Evolutionary conservation across 208 protist species (phyloP), one percentile per base, ranked within the genome.

Genomic region (Endotrypanum monterogeii): DNA sequence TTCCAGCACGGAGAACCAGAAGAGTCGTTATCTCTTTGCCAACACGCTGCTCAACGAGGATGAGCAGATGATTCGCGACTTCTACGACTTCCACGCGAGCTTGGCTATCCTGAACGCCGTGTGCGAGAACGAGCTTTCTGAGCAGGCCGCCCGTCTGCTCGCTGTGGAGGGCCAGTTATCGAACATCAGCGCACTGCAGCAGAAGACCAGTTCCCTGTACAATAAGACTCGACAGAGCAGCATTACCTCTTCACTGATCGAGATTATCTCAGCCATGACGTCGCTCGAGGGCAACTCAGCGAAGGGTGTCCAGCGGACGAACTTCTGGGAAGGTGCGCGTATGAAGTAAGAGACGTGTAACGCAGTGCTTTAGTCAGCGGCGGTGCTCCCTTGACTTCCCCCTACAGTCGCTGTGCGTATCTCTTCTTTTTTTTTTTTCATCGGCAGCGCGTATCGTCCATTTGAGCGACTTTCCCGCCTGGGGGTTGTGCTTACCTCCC

Each of bases 211-310:
- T 71, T 94, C 89, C 25, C 67, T 97, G 50, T 97, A 96, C 86
- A 97, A 97, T 81, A 97, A 97, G 84, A 95, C 91, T 25, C 90
- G 93, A 28, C 91, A 97, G 80, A 90, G 85, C 75, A 91, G 86
- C 80, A 97, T 97, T 78, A 97, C 93, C 20, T 91, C 93, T 41
- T 89, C 91, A 16, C 84, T 97, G 25, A 96, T 97, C 63, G 93
- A 97, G 79, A 94, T 97, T 89, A 89, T 97, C 67, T 94, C 89
- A 3, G 91, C 93, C 44, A 96, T 97, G 93, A 95, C 90, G 68
- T 94, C 93, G 56, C 79, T 97, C n/a, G 90, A 94, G 80, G 87
- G 93, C 65, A 93, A 83, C 67, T 61, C 87, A 30, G 87, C 87
- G 5, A 95, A 92, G 83, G 88, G 90, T 23, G 88, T 97, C 48